Evolutionary conservation across 2,329 filamentous ascomycete species (phyloP).

Genomic region (Fusarium fracticaudum): DNA sequence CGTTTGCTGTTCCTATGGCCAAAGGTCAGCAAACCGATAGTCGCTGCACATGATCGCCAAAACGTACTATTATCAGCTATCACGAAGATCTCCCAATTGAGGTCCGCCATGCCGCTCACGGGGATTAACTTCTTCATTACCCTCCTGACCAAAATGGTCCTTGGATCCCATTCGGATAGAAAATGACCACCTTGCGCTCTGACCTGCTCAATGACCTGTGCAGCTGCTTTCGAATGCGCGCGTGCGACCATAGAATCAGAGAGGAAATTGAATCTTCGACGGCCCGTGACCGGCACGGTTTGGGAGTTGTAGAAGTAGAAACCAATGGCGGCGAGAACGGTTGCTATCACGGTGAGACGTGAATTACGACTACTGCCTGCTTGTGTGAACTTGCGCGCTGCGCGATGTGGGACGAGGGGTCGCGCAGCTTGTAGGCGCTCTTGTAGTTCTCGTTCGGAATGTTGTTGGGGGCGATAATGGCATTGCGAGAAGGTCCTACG

Average conservation of each 20-base stretch:
- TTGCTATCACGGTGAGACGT: conserved; percentile 51
- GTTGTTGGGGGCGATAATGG: conserved; percentile 24
- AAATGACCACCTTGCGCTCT: conserved; percentile 63
- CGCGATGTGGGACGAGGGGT: conserved; percentile 45
- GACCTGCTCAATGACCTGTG: conserved; percentile 61
- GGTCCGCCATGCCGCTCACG: conserved; percentile 67
- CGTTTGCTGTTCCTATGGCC: conserved; percentile 66
- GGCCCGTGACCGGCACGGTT: conserved; percentile 76
- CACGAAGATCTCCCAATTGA: conserved; percentile 77
- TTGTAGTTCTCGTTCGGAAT: conserved; percentile 37
- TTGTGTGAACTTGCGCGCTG: conserved; percentile 40
- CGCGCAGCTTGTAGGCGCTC: conserved; percentile 40
- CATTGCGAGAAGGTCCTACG: conserved; percentile 40
- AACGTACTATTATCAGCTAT: conserved; percentile 69
- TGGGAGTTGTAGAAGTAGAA: conserved; percentile 78
- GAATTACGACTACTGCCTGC: conserved; percentile 45
- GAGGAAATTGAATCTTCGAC: conserved; percentile 75
- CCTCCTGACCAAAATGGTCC: conserved; percentile 65
- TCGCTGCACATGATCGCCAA: background rate
- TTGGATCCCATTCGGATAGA: conserved; percentile 66
- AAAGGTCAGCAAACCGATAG: conserved; percentile 1
- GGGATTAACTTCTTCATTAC: conserved; percentile 75
- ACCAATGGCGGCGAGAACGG: conserved; percentile 55
- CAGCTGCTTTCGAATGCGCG: conserved; percentile 39
- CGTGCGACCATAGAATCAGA: conserved; percentile 67